A percentile compares a stretch with the other conserved stretches of the same genome.
phyloP scores from a whole-genome alignment of 179 eudicot species.

The Nepenthes alata region DNA sequence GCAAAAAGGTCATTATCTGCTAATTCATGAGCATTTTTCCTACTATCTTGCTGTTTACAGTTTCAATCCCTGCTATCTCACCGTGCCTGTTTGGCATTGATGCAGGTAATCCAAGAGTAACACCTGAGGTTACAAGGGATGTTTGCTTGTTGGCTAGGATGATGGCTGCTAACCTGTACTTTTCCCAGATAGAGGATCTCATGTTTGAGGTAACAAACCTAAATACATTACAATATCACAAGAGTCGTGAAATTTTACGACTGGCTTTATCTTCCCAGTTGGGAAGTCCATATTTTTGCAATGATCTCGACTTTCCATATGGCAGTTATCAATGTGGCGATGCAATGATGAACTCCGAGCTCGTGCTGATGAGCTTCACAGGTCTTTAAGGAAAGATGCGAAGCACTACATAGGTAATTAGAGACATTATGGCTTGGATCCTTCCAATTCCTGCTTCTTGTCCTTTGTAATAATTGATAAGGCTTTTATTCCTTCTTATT shows the following conservation, averaged over 20 bases:
- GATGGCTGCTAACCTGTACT: constrained; percentile 98
- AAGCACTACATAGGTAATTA: constrained; percentile 79
- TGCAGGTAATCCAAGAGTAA: constrained; percentile 95
- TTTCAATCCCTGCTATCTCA: background rate
- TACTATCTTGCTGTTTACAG: background rate
- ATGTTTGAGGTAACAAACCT: constrained; percentile 71
- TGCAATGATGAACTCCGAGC: constrained; percentile 85
- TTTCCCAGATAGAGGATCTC: constrained; percentile 92
- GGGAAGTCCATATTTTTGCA: background rate
- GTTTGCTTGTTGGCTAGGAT: constrained; percentile 92
- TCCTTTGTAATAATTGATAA: background rate
- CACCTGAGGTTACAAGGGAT: constrained; percentile 96
- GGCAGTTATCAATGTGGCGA: constrained; percentile 94
- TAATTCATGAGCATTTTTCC: background rate
- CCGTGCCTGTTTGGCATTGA: constrained; percentile 6
- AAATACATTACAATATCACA: too few species aligned
- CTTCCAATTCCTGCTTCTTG: background rate
- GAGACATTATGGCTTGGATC: background rate
- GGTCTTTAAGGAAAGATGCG: constrained; percentile 62
- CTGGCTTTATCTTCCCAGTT: background rate
- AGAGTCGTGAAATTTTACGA: background rate
- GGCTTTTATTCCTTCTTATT: background rate
- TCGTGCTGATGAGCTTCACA: constrained; percentile 63
- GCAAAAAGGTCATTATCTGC: background rate
- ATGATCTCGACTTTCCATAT: constrained; percentile 3